A percentile compares a stretch with the other conserved stretches of the same genome.
Conservation (phyloP, 2,329 filamentous ascomycete genomes). For the Camptophora hylomeconis region DNA sequence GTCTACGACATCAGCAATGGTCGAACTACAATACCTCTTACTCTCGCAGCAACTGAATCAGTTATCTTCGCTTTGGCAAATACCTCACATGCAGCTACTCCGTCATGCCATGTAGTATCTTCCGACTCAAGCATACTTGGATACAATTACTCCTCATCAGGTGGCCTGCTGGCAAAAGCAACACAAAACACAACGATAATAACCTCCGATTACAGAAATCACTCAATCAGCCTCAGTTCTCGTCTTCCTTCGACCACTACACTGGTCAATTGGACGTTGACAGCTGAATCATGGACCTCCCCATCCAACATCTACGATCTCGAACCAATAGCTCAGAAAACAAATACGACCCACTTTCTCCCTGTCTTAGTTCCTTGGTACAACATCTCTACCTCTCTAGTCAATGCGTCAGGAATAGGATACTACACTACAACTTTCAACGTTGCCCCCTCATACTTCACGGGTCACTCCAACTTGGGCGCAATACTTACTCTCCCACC, state of each 20-base stretch:
- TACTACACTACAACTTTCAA: constrained; percentile 1
- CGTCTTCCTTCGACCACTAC: not conserved
- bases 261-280: not conserved
- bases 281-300: not conserved
- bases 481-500: not conserved
- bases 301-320: not conserved
- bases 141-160: not conserved
- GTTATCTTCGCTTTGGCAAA: constrained; percentile 25
- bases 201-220: not conserved
- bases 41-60: constrained; percentile 28
- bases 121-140: no score
- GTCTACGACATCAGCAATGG: constrained; percentile 21
- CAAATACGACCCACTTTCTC: not conserved
- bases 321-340: not conserved
- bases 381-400: not conserved
- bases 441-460: no score
- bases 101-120: not conserved
- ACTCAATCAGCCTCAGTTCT: not conserved
- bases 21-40: constrained; percentile 22
- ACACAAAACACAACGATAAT: not conserved
- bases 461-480: not conserved
- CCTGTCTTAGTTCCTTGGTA: not conserved
- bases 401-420: not conserved
- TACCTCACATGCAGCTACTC: not conserved
- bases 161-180: not conserved